These are phyloP conservation scores for Metarhizium brunneum DNA, from an alignment of 2,329 filamentous ascomycete species.

Conservation along the genomic window DNA sequence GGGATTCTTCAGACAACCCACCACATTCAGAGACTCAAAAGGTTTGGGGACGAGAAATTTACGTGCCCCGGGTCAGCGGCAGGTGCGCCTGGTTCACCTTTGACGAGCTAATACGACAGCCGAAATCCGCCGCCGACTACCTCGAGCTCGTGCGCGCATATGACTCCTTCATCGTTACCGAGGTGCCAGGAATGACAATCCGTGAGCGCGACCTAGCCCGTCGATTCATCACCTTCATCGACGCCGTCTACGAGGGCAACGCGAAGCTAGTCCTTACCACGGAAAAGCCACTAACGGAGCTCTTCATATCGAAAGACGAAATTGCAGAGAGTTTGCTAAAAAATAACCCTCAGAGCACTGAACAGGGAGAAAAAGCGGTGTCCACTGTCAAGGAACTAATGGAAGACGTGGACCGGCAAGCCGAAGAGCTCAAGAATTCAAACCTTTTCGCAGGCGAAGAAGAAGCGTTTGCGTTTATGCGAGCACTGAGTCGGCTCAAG, in stretches of 20 bases:
- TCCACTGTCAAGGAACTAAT: conserved; percentile 57
- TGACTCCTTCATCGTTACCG: conserved; percentile 84
- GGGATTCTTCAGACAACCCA: conserved; percentile 65
- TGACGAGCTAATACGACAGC: conserved; percentile 77
- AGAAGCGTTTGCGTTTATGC: conserved; percentile 90
- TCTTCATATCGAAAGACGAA: conserved; percentile 72
- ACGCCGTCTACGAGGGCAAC: conserved; percentile 85
- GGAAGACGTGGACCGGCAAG: conserved; percentile 80
- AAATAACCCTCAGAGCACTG: conserved; percentile 30
- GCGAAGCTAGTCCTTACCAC: conserved; percentile 95
- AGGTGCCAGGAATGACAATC: conserved; percentile 85
- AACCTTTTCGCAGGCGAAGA: conserved; percentile 90
- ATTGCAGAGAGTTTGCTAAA: conserved; percentile 48
- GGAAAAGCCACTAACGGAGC: conserved; percentile 71
- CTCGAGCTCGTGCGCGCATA: conserved; percentile 85
- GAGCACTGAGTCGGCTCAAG: conserved; percentile 71
- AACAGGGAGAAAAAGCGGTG: neutral
- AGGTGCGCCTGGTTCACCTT: conserved; percentile 87
- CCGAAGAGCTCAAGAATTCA: conserved; percentile 74
- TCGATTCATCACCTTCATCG: conserved; percentile 94
- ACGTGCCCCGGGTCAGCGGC: conserved; percentile 80
- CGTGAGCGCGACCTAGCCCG: conserved; percentile 78
- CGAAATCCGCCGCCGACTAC: conserved; percentile 91
- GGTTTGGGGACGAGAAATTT: conserved; percentile 88
- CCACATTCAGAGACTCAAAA: conserved; percentile 71